Evolutionary conservation across 441 rosid species (phyloP), one percentile per base, ranked within the genome.

Genomic region (Populus hybrid): DNA sequence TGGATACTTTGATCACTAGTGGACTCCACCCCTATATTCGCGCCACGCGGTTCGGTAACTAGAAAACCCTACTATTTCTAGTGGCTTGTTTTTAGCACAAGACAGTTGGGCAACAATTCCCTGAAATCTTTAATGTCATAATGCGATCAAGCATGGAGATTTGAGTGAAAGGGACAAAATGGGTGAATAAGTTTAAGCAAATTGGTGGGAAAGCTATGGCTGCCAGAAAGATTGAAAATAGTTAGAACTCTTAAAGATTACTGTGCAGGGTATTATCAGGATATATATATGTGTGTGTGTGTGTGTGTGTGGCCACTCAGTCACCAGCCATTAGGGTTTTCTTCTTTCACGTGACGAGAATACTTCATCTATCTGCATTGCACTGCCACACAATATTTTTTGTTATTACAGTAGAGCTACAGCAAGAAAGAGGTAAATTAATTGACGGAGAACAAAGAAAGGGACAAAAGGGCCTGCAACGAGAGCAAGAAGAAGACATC

Each of bases 21-120:
- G 81, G 83, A 73, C 38, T 78, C 77, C 80, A 54, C 77, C 28
- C 77, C 82, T 73, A 28, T 69, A 76, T 82, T 80, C 34, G 59
- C 84, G 81, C 79, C 80, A 66, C 79, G 38, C 78, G 75, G 11
- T 67, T 67, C 5, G 77, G 35, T 54, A n/a, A 8, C 69, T 5
- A 4, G 14, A 28, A 30, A 32, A 38, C 38, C 35, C 32, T 21
- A 24, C 23, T 21, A 20, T 76, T 71, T 66, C 5, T 10, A 10
- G 20, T 24, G 67, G 12, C 69, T 2, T 34, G 54, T 35, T 36
- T 38, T 38, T 9, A 8, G 42, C 34, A 14, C 8, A 6, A 59
- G 40, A 24, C 63, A 3, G 34, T 30, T 64, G 61, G 67, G 50
- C 28, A 23, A 64, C 23, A 36, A 10, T 18, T 20, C 16, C 57